Evolutionary conservation across 2,329 filamentous ascomycete species (phyloP).

Genomic region (Escovopsis sp.): DNA sequence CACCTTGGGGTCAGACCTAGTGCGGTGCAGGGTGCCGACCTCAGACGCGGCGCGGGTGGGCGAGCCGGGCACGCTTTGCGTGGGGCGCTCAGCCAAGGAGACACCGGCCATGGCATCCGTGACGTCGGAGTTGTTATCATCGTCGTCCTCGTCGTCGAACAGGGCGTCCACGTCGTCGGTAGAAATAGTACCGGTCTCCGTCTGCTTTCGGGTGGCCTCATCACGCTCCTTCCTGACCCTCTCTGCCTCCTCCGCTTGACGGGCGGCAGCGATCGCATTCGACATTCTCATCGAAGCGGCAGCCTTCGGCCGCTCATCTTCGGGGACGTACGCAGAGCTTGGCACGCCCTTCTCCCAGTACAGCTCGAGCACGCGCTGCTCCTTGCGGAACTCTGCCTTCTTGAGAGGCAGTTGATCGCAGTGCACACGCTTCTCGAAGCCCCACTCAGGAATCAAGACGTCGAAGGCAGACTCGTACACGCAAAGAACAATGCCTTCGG

Average conservation of each 20-base stretch:
- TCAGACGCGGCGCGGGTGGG: slow-evolving; percentile 60
- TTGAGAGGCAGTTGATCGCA: slow-evolving; percentile 95
- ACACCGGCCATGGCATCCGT: slow-evolving; percentile 88
- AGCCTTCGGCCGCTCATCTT: slow-evolving; percentile 88
- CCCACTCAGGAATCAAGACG: slow-evolving; percentile 93
- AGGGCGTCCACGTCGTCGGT: slow-evolving; percentile 89
- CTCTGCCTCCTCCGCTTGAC: slow-evolving; percentile 69
- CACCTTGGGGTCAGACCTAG: slow-evolving; percentile 87
- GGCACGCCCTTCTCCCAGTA: slow-evolving; percentile 99
- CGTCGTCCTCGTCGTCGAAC: slow-evolving; percentile 76
- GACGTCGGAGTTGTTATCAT: slow-evolving; percentile 73
- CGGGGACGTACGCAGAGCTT: slow-evolving; percentile 87
- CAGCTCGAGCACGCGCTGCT: slow-evolving; percentile 81
- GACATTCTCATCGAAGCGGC: slow-evolving; percentile 56
- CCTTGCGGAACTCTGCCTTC: slow-evolving; percentile 98
- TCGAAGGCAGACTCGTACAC: slow-evolving; percentile 99
- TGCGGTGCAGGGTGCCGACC: slow-evolving; percentile 61
- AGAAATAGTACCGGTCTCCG: slow-evolving; percentile 86
- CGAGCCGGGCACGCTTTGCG: slow-evolving; percentile 88
- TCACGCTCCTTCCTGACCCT: slow-evolving; percentile 73
- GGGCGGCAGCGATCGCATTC: slow-evolving; percentile 60
- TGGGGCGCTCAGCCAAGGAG: slow-evolving; percentile 75
- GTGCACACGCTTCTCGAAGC: slow-evolving; percentile 97
- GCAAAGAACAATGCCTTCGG: slow-evolving; percentile 87
- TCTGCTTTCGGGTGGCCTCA: slow-evolving; percentile 82